Evolutionary conservation across 306 rosid species (phyloP), one percentile per base, ranked within the genome.

Genomic region (Corylus avellana): DNA sequence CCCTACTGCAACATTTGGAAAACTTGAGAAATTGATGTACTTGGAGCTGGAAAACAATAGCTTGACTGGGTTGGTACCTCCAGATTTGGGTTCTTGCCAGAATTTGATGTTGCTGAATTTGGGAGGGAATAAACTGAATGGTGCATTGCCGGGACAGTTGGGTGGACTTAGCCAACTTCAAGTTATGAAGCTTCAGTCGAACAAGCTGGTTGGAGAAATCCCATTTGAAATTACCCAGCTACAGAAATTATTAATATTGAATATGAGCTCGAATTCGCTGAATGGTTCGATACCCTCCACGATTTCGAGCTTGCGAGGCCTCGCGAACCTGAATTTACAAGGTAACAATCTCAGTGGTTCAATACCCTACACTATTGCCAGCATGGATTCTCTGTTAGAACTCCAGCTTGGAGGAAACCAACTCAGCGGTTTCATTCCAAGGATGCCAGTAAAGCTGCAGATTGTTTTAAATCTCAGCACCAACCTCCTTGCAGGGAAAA

Each of bases 351-450:
- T 92, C 51, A 78, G 0, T 13, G 97, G 97, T 32, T 48, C 84
- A 72, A 92, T 94, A 61, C 97, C 95, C 0, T 0, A 27, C 17
- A 57, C 84, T 0, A 81, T 92, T 44, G 55, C 1, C 55, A 47
- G 7, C 68, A 74, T 92, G 82, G 0, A 0, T 9, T 1, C 1
- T 1, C 87, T 91, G 68, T 3, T 88, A 6, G 98, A 91, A 32
- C 91, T 92, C 78, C 97, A 90, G 74, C 93, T 94, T 55, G 95
- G 94, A 50, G 14, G 71, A 70, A 94, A 94, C 80, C 84, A 51
- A 10, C 75, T 94, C 35, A 85, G 84, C 4, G 93, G 92, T 72
- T 6, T 1, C n/a, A 88, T 94, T 84, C 97, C 97, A 44, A n/a
- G 0, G 39, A 90, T 94, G 98, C 94, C 96, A 17, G 0, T 0